Percentiles rank a stretch among this genome's conserved stretches.
phyloP scores from a whole-genome alignment of 2,329 filamentous ascomycete species.

The Ophiostoma novo-ulmi region DNA sequence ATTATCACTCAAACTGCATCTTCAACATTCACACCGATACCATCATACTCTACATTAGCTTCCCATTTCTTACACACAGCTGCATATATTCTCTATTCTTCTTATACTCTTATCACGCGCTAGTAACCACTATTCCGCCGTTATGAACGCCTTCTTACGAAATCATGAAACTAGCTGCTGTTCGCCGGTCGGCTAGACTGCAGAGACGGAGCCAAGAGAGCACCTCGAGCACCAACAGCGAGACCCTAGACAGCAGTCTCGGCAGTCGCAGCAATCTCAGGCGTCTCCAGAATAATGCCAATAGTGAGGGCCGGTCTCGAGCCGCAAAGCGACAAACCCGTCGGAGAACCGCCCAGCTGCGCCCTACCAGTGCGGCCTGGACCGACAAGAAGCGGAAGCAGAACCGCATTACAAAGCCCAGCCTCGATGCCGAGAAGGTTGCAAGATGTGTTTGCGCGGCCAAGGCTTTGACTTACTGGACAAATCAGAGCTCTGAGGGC shows the following conservation, averaged over 20 bases:
- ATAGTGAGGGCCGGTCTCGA: background rate
- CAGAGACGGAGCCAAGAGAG: background rate
- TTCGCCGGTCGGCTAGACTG: slow-evolving; percentile 10
- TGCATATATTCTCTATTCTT: background rate
- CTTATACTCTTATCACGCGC: background rate
- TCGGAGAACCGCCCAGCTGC: background rate
- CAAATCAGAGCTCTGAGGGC: background rate
- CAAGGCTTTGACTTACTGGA: background rate
- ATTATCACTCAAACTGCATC: background rate
- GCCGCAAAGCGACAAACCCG: background rate
- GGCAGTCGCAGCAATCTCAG: background rate
- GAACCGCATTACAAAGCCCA: background rate
- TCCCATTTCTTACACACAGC: background rate
- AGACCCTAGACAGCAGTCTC: background rate
- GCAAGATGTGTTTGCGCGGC: background rate
- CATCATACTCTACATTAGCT: background rate
- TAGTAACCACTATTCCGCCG: background rate
- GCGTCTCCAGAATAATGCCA: background rate
- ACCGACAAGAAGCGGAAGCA: background rate
- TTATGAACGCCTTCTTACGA: background rate
- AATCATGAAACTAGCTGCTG: background rate
- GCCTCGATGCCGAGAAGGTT: background rate
- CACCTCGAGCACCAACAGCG: background rate
- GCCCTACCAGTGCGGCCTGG: no score
- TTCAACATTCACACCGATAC: background rate